These are phyloP conservation scores for Cladosporium sp. DNA, from an alignment of 2,329 filamentous ascomycete species.

Conservation along the genomic window DNA sequence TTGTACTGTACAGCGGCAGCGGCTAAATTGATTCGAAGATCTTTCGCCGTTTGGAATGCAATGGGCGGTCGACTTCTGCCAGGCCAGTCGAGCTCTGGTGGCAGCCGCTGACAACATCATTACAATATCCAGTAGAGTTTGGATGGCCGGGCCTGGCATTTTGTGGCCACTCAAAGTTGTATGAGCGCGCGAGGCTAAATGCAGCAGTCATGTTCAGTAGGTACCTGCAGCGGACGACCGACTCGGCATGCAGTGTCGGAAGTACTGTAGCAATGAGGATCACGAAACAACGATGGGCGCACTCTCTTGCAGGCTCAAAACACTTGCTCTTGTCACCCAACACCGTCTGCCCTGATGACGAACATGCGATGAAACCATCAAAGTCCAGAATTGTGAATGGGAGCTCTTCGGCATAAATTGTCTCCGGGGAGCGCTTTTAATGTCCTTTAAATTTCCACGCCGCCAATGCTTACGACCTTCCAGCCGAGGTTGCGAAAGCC, in stretches of 20 bases:
- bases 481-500: slow-evolving; percentile 3
- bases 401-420: background rate
- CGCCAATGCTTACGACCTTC: background rate
- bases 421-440: background rate
- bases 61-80: background rate
- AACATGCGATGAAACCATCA: background rate
- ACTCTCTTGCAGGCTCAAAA: background rate
- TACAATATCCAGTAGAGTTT: background rate
- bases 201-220: background rate
- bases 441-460: background rate
- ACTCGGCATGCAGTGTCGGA: background rate
- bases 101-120: slow-evolving; percentile 3
- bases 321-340: background rate
- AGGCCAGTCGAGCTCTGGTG: background rate
- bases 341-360: background rate
- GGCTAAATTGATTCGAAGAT: slow-evolving; percentile 12
- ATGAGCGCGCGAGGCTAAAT: slow-evolving; percentile 1
- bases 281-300: background rate
- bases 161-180: background rate
- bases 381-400: background rate
- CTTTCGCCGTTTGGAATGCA: background rate
- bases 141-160: background rate
- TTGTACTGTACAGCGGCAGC: background rate
- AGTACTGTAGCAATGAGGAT: background rate
- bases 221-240: slow-evolving; percentile 8